Evolutionary conservation across 2,329 filamentous ascomycete genomes (phyloP), one percentile per base, ranked within the genome.

Genomic region (Sclerotinia sclerotiorum): DNA sequence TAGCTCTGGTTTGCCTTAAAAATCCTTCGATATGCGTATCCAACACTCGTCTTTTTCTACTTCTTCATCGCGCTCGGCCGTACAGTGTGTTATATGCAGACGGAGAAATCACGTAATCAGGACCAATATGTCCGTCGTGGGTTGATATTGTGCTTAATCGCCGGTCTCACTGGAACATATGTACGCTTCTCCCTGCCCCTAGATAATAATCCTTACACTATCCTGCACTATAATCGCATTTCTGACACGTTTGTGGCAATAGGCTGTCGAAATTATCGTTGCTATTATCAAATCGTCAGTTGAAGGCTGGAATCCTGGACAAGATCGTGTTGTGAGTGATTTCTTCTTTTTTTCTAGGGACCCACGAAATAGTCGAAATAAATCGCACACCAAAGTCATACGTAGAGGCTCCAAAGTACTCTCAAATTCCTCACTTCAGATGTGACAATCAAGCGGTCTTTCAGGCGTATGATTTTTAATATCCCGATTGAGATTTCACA

Each of bases 11-110:
- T 46, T 42, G 68, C 68, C 35, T 54, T 78, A 57, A 70, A 71
- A 63, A 44, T 69, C 70, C 68, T 89, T 56, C 85, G 86, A 78
- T 90, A 90, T 76, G 78, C 82, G 11, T 88, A 86, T 72, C 87
- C 89, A 15, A 80, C 84, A 13, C 69, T 81, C 27, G 78, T 88
- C 69, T 88, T 88, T 73, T 60, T 81, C 67, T 90, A 85, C 78
- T 90, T 88, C 76, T 76, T 84, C 63, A 70, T 82, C 65, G 80
- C 87, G 11, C 83, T 82, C 32, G 77, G 81, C 42, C 72, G 86
- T 64, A 84, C 84, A 5, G 79, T 84, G 49, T 87, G 83, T 76
- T 85, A 82, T 24, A 79, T 88, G 35, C 83, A 86, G 72, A 83
- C 82, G 80, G 77, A 73, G 75, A 79, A 17, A 73, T 78, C 62